phyloP scores from a whole-genome alignment of 2,329 filamentous ascomycete genomes.

The Verticillium nubilum region DNA sequence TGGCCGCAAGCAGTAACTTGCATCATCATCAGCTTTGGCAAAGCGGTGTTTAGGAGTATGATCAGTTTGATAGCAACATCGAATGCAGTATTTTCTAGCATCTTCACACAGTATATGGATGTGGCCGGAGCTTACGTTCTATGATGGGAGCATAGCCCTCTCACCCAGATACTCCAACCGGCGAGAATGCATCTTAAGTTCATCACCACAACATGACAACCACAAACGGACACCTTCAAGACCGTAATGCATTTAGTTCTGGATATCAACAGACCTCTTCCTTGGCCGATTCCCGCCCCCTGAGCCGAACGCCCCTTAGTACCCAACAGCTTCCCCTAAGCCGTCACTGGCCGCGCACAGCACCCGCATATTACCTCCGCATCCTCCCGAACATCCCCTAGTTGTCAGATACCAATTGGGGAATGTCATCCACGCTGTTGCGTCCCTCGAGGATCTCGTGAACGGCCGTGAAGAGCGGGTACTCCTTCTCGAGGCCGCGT shows the following conservation, averaged over 20 bases:
- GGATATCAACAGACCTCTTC: slow-evolving; percentile 1
- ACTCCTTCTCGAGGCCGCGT: slow-evolving; percentile 72
- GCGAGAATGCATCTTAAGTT: too few species aligned
- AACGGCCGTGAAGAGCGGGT: slow-evolving; percentile 89
- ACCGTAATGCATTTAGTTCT: neutral
- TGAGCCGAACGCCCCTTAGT: neutral
- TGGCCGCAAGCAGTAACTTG: too few species aligned
- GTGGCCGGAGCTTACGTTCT: too few species aligned
- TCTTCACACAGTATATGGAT: too few species aligned
- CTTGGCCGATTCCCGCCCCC: neutral
- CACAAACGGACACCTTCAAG: neutral
- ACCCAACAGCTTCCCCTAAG: neutral
- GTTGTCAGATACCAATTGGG: slow-evolving; percentile 51
- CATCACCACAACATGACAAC: too few species aligned
- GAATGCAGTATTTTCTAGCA: neutral
- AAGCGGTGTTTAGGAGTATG: neutral
- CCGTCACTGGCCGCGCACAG: neutral
- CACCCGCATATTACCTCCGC: neutral
- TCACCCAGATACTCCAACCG: too few species aligned
- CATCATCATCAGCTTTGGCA: neutral
- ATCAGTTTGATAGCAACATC: neutral
- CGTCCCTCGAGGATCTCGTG: slow-evolving; percentile 72
- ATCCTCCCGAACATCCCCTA: neutral
- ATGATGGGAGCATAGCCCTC: too few species aligned
- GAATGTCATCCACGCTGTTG: slow-evolving; percentile 75